Evolutionary conservation across 2,329 filamentous ascomycete genomes (phyloP).

Genomic region (Fusarium mexicanum): DNA sequence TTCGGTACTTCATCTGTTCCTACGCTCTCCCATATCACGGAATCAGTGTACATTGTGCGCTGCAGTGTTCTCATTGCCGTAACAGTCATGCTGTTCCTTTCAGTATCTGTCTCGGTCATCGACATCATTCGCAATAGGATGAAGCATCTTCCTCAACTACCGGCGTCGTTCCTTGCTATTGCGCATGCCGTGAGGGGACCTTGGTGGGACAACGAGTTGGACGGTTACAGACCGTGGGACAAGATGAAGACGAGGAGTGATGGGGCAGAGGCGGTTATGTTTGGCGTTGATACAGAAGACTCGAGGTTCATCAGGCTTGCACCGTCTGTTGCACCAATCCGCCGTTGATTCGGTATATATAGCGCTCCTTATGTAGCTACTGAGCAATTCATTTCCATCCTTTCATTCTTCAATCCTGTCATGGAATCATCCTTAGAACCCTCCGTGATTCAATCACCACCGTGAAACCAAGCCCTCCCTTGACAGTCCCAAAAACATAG

Average conservation of each 20-base stretch:
- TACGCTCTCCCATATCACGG: constrained; percentile 3
- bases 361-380: neutral
- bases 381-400: neutral
- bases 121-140: constrained; percentile 30
- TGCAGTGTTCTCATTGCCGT: constrained; percentile 32
- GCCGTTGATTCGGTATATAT: neutral
- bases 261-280: constrained; percentile 28
- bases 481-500: neutral
- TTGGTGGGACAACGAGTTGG: constrained; percentile 34
- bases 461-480: neutral
- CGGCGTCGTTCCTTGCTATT: constrained; percentile 32
- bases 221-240: constrained; percentile 19
- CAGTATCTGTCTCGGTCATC: constrained; percentile 20
- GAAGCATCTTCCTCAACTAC: constrained; percentile 24
- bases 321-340: constrained; percentile 28
- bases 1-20: constrained; percentile 30
- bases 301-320: constrained; percentile 32
- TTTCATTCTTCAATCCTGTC: neutral
- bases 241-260: neutral
- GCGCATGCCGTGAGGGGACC: constrained; percentile 27
- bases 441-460: neutral
- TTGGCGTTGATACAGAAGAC: constrained; percentile 29
- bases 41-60: constrained; percentile 31
- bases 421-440: neutral
- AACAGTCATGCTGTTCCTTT: constrained; percentile 14